Conservation (phyloP, 2,329 filamentous ascomycete species). For the Ophiostoma tasmaniense region DNA sequence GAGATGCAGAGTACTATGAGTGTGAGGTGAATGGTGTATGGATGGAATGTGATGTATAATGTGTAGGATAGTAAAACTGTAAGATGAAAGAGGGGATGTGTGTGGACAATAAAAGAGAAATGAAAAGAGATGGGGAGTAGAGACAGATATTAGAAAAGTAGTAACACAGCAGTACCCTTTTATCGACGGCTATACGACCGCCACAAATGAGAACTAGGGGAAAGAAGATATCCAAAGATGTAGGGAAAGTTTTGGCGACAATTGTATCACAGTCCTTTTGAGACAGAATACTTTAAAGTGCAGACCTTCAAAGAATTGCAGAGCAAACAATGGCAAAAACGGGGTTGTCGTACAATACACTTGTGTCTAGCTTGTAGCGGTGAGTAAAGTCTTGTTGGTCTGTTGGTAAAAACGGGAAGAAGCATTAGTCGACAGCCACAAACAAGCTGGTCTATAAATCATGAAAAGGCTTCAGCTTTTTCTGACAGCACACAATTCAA, state of each 20-base stretch:
- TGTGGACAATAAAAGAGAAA: neutral
- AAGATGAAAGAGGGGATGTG: neutral
- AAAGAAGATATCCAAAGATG: neutral
- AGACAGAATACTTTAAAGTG: neutral
- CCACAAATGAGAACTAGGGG: neutral
- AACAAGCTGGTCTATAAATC: no score
- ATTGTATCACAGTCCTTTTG: neutral
- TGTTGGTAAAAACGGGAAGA: no score
- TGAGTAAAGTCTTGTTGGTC: neutral
- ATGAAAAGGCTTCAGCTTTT: no score
- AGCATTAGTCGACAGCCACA: no score
- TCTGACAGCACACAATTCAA: no score
- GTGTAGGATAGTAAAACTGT: neutral
- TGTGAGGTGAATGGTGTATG: no score
- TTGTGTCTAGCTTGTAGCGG: constrained; percentile 1
- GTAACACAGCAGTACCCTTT: neutral
- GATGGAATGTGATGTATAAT: neutral
- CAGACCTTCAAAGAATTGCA: neutral
- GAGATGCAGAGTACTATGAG: neutral
- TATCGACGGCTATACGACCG: neutral
- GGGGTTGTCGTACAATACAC: neutral
- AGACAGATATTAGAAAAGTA: neutral
- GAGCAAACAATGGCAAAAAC: no score
- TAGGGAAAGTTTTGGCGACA: neutral
- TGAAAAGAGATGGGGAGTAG: neutral